A percentile compares a stretch with the other conserved stretches of the same genome.
These are phyloP conservation scores for Boletus sensibilis DNA, from an alignment of 768 basidiomycete species.

Conservation along the genomic window DNA sequence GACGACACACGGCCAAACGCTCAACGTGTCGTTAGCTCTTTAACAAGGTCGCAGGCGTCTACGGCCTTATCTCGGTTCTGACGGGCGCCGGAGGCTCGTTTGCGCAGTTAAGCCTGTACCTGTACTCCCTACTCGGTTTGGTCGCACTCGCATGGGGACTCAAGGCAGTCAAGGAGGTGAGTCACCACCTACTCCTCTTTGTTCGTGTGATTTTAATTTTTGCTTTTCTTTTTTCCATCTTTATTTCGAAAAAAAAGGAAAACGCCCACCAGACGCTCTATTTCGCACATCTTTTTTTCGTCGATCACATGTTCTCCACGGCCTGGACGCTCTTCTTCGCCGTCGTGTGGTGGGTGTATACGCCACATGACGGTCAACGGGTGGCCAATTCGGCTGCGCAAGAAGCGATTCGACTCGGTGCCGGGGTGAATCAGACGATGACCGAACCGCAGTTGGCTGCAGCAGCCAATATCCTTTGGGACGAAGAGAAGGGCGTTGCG, in stretches of 20 bases:
- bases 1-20: background rate
- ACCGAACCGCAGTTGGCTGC: conserved; percentile 62
- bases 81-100: conserved; percentile 93
- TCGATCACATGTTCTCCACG: conserved; percentile 89
- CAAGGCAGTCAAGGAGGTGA: conserved; percentile 78
- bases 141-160: conserved; percentile 85
- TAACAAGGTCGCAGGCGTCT: conserved; percentile 98
- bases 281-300: conserved; percentile 88
- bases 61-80: conserved; percentile 89
- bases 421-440: conserved; percentile 50
- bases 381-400: conserved; percentile 86
- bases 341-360: conserved; percentile 86
- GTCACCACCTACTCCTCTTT: conserved; percentile 22
- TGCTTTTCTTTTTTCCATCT: background rate
- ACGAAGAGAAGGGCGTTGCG: conserved; percentile 83
- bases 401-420: conserved; percentile 72
- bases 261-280: conserved; percentile 80
- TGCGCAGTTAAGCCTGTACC: conserved; percentile 87
- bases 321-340: conserved; percentile 93
- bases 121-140: conserved; percentile 86
- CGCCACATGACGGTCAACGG: conserved; percentile 85
- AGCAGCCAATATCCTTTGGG: conserved; percentile 85
- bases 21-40: conserved; percentile 52
- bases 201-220: conserved; percentile 13
- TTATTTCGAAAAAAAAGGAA: conserved; percentile 55